Evolutionary conservation across 1,139 yeast genomes (phyloP).

Genomic region (Pichia sp.): DNA sequence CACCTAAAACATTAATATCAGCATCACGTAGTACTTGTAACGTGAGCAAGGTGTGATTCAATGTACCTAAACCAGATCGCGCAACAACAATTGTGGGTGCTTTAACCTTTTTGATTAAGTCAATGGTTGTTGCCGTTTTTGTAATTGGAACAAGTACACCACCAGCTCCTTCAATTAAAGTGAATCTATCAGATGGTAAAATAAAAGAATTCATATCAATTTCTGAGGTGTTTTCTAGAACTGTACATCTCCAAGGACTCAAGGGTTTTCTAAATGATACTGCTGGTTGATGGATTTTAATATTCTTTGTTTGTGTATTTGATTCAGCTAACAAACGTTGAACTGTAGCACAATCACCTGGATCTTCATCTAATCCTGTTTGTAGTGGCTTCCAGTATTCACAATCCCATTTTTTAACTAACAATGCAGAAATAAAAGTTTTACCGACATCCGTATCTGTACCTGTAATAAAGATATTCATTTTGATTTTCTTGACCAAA

Average conservation of each 20-base stretch:
- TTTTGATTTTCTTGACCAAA: constrained; percentile 5
- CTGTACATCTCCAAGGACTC: constrained; percentile 30
- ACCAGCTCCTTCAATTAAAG: constrained; percentile 32
- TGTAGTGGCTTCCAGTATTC: constrained; percentile 33
- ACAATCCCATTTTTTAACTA: constrained; percentile 28
- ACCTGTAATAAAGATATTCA: constrained; percentile 29
- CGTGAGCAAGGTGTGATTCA: constrained; percentile 31
- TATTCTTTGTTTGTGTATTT: constrained; percentile 8
- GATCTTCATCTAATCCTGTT: constrained; percentile 29
- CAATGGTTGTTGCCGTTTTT: constrained; percentile 24
- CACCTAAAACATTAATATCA: constrained; percentile 23
- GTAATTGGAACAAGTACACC: constrained; percentile 30
- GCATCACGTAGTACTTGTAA: constrained; percentile 23
- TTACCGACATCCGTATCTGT: constrained; percentile 34
- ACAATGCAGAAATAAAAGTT: constrained; percentile 28
- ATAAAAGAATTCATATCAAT: constrained; percentile 2
- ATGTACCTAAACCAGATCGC: constrained; percentile 29
- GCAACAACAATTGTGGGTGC: constrained; percentile 28
- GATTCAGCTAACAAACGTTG: constrained; percentile 2
- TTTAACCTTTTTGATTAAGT: constrained; percentile 24
- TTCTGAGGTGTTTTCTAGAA: constrained; percentile 19
- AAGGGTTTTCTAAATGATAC: constrained; percentile 25
- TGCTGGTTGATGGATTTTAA: constrained; percentile 17
- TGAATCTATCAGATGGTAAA: constrained; percentile 1
- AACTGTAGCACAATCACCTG: constrained; percentile 28